These are phyloP conservation scores for Protomyces lactucae-debilis DNA, from an alignment of 1,139 yeast genomes.

Conservation along the genomic window DNA sequence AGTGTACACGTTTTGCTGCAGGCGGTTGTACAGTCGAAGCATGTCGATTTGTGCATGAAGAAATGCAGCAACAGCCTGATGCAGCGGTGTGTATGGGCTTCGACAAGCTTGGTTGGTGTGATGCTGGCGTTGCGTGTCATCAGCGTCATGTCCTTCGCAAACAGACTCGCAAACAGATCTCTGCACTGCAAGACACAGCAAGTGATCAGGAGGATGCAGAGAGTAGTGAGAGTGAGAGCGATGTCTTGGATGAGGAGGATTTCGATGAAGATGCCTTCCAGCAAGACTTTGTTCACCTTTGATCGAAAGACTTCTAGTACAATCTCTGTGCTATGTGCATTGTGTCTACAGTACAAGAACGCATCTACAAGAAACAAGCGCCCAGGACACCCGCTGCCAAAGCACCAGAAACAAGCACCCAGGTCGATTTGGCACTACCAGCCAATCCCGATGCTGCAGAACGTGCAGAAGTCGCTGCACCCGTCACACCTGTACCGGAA, in stretches of 20 bases:
- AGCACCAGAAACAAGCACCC: neutral
- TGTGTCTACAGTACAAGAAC: neutral
- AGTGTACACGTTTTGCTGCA: constrained; percentile 52
- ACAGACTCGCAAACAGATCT: constrained; percentile 10
- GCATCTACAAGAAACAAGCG: neutral
- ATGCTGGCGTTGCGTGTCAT: constrained; percentile 54
- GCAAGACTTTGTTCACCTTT: neutral
- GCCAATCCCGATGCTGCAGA: neutral
- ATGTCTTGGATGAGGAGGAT: constrained; percentile 15
- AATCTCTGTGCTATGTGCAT: neutral
- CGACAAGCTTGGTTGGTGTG: constrained; percentile 65
- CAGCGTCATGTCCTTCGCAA: constrained; percentile 50
- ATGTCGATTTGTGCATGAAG: constrained; percentile 56
- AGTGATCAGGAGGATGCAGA: neutral
- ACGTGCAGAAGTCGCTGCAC: neutral
- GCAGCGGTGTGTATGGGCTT: constrained; percentile 61
- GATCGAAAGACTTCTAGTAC: neutral
- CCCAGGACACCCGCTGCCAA: neutral
- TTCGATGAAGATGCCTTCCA: constrained; percentile 19
- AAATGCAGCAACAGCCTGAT: constrained; percentile 40
- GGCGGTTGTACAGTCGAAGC: constrained; percentile 52
- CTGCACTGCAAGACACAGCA: neutral
- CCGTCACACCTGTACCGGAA: neutral
- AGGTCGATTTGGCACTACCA: neutral
- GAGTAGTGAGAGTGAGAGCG: constrained; percentile 1